Conservation (phyloP, 305 asterid genomes). For the Rubia tinctorum region DNA sequence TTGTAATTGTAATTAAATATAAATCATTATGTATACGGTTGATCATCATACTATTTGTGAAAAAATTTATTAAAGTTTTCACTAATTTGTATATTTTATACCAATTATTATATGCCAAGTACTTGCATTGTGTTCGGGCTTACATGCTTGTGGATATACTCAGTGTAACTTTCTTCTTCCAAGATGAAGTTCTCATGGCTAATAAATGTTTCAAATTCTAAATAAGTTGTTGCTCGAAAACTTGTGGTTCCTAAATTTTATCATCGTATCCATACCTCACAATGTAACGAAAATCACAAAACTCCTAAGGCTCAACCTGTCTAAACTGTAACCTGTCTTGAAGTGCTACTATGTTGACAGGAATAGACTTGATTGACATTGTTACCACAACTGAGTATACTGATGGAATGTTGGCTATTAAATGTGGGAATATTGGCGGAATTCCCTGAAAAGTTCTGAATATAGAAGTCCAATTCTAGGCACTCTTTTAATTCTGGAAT, state of each 20-base stretch:
- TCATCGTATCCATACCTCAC: constrained; percentile 72
- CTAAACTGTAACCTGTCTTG: constrained; percentile 70
- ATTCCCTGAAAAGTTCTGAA: constrained; percentile 72
- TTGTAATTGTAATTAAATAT: too few relatives aligned
- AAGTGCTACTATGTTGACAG: constrained; percentile 47
- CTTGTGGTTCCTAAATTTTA: constrained; percentile 45
- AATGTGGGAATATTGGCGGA: constrained; percentile 74
- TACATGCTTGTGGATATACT: too few relatives aligned
- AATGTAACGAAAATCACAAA: constrained; percentile 55
- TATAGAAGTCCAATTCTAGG: constrained; percentile 73
- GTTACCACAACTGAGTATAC: too few relatives aligned
- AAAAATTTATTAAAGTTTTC: too few relatives aligned
- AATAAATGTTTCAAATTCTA: constrained; percentile 51
- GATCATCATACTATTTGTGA: too few relatives aligned
- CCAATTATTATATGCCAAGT: too few relatives aligned
- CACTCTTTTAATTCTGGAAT: constrained; percentile 30
- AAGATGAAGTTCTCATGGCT: constrained; percentile 38
- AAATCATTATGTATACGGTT: too few relatives aligned
- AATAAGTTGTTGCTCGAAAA: constrained; percentile 47
- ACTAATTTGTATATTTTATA: too few relatives aligned
- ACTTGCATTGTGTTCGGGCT: too few relatives aligned
- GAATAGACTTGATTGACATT: constrained; percentile 69
- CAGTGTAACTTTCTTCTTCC: constrained; percentile 14
- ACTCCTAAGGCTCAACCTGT: constrained; percentile 52
- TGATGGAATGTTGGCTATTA: too few relatives aligned